These are phyloP conservation scores for Colletotrichum sidae DNA, from an alignment of 2,329 filamentous ascomycete genomes.

Conservation along the genomic window DNA sequence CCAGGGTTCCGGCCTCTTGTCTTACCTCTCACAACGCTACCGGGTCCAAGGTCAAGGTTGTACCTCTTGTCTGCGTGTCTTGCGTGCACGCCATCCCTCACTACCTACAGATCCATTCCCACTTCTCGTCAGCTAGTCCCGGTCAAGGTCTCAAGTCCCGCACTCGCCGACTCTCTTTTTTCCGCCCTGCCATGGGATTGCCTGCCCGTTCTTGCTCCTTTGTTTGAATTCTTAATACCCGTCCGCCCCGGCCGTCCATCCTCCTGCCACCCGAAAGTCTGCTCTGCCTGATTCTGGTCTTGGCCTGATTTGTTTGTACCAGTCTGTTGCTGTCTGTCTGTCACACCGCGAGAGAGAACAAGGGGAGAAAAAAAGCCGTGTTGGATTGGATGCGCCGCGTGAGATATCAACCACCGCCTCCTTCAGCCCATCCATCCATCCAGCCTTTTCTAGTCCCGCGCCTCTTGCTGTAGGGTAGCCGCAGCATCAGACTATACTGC, in stretches of 20 bases:
- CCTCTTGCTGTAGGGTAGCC: slow-evolving; percentile 11
- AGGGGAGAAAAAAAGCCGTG: slow-evolving; percentile 1
- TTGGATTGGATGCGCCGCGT: background rate
- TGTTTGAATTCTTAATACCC: slow-evolving; percentile 34
- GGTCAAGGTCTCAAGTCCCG: slow-evolving; percentile 32
- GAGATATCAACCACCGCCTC: slow-evolving; percentile 11
- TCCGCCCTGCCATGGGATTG: slow-evolving; percentile 1
- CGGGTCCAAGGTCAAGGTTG: slow-evolving; percentile 26
- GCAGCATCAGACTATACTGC: slow-evolving; percentile 23
- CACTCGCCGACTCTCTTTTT: slow-evolving; percentile 22
- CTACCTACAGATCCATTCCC: slow-evolving; percentile 16
- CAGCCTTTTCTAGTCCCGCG: background rate
- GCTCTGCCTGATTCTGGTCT: slow-evolving; percentile 29
- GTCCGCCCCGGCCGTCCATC: slow-evolving; percentile 27
- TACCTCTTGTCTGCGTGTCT: slow-evolving; percentile 21
- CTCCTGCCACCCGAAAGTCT: slow-evolving; percentile 26
- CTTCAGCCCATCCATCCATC: slow-evolving; percentile 11
- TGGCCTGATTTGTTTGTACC: slow-evolving; percentile 24
- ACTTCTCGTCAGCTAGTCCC: slow-evolving; percentile 16
- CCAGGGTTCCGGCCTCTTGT: slow-evolving; percentile 32
- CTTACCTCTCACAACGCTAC: slow-evolving; percentile 22
- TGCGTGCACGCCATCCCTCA: slow-evolving; percentile 25
- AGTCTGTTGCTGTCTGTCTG: slow-evolving; percentile 5
- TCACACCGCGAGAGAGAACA: slow-evolving; percentile 12
- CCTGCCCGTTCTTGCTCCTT: slow-evolving; percentile 11